Base-by-base conservation (phyloP, 2,329 filamentous ascomycete genomes). In the Colletotrichum tamarilloi region DNA sequence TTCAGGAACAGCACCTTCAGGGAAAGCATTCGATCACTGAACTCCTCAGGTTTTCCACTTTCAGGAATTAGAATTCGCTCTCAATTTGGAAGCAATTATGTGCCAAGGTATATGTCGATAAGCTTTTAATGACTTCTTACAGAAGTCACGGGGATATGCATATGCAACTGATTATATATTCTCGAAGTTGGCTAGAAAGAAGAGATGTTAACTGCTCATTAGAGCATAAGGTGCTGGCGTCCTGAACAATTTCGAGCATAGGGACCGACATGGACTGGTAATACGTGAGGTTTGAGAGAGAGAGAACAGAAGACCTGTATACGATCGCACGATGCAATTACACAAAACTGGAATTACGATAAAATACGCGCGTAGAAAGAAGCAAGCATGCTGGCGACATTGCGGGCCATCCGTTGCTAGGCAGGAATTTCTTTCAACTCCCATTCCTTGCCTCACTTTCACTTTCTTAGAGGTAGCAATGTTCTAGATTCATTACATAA, bases 401-500 rank as follows among this genome's bases (percentile, higher is more conserved):
- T n/a, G 42, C 42, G 19, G 42, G 42, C 42, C 42, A 49, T 26
- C 35, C n/a, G 24, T 53, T 53, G 46, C 30, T 6, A 28, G 57
- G n/a, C 42, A 8, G 19, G 8, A 14, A 32, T 59, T 32, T 14
- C 14, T 22, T 11, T 1, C 56, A 8, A n/a, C 6, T 38, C 46
- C 22, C 35, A 38, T 26, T 55, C 12, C 22, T 30, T 24, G 28
- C 24, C 30, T 24, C 9, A 8, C 28, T 68, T 49, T 49, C 55
- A 26, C 22, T 65, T 73, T 71, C 35, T 53, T 32, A 3, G 56
- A 73, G 71, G 66, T 73, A 46, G 49, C 67, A 1, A 49, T 46
- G 49, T 30, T 68, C 22, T 38, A 38, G 28, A 19, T 3, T 42
- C n/a, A 5, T 73, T 73, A 73, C 67, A 14, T 73, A 73, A 73